These are phyloP conservation scores for Huntiella savannae DNA, from an alignment of 2,329 filamentous ascomycete genomes.

Conservation along the genomic window DNA sequence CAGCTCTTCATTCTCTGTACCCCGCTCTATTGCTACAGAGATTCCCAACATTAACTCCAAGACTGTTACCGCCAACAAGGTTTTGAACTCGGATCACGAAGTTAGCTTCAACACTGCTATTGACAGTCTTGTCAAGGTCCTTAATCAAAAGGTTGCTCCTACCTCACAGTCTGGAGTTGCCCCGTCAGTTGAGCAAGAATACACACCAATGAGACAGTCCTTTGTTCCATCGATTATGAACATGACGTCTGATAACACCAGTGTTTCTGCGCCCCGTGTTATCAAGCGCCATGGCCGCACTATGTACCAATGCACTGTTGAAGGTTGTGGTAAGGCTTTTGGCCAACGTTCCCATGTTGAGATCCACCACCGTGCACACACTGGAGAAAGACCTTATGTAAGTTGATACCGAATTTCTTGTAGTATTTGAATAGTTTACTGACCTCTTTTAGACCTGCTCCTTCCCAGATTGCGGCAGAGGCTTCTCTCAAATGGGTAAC, in stretches of 20 bases:
- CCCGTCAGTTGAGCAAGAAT: too few species aligned
- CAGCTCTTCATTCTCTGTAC: slow-evolving; percentile 20
- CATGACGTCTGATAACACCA: too few species aligned
- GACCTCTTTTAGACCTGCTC: slow-evolving; percentile 38
- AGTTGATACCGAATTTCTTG: slow-evolving; percentile 19
- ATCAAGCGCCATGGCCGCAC: slow-evolving; percentile 3
- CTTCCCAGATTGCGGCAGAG: slow-evolving; percentile 51
- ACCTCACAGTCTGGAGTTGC: slow-evolving; percentile 4
- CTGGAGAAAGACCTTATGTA: slow-evolving; percentile 78
- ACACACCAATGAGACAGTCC: too few species aligned
- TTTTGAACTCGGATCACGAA: slow-evolving; percentile 28
- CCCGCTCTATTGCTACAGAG: slow-evolving; percentile 11
- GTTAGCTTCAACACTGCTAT: slow-evolving; percentile 61
- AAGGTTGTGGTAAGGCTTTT: slow-evolving; percentile 64
- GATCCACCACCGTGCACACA: slow-evolving; percentile 76
- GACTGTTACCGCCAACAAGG: slow-evolving; percentile 26
- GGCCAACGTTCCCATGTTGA: slow-evolving; percentile 83
- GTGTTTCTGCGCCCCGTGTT: not conserved
- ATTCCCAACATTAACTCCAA: slow-evolving; percentile 17
- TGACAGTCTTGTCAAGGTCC: slow-evolving; percentile 73
- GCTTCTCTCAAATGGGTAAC: slow-evolving; percentile 81
- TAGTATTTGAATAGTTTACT: slow-evolving; percentile 12
- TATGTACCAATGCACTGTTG: slow-evolving; percentile 45
- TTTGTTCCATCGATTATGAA: too few species aligned
- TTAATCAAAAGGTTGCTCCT: slow-evolving; percentile 41